Evolutionary conservation across 176 grass and related monocot genomes (phyloP).

Genomic region (Luzula sylvatica): DNA sequence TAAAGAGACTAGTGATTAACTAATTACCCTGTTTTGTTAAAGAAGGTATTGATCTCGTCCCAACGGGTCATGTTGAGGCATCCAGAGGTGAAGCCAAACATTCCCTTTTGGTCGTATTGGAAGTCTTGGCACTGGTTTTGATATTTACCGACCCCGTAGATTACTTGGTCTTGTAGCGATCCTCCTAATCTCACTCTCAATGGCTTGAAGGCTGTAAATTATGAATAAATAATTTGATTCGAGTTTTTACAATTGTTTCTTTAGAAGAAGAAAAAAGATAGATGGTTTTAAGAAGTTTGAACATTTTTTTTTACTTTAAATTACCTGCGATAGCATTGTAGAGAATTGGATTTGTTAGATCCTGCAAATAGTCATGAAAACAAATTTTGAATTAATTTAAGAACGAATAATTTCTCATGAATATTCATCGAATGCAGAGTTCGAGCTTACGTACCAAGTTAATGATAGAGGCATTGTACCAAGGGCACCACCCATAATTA

Average conservation of each 20-base stretch:
- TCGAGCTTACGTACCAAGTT: constrained; percentile 37
- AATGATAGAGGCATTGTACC: constrained; percentile 39
- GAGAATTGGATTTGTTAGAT: constrained; percentile 33
- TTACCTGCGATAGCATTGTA: constrained; percentile 45
- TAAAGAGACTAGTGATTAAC: not conserved
- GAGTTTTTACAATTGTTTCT: not conserved
- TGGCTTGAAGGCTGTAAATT: constrained; percentile 31
- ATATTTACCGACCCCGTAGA: constrained; percentile 25
- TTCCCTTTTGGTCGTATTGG: constrained; percentile 16
- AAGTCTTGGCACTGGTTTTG: constrained; percentile 18
- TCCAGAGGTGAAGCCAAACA: constrained; percentile 39
- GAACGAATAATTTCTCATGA: no score
- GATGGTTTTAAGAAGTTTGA: no score
- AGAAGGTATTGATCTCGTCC: constrained; percentile 48
- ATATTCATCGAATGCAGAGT: not conserved
- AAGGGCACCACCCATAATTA: constrained; percentile 38
- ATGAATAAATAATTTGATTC: constrained; percentile 1
- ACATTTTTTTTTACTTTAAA: no score
- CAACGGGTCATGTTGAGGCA: constrained; percentile 39
- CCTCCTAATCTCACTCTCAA: constrained; percentile 49
- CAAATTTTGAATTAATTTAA: not conserved
- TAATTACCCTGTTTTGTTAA: constrained; percentile 32
- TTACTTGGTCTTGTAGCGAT: constrained; percentile 47
- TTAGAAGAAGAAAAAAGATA: not conserved
- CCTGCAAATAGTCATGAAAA: constrained; percentile 20